A percentile compares a stretch with the other conserved stretches of the same genome.
Conservation (phyloP, 305 asterid species). For the Solanum hybrid region DNA sequence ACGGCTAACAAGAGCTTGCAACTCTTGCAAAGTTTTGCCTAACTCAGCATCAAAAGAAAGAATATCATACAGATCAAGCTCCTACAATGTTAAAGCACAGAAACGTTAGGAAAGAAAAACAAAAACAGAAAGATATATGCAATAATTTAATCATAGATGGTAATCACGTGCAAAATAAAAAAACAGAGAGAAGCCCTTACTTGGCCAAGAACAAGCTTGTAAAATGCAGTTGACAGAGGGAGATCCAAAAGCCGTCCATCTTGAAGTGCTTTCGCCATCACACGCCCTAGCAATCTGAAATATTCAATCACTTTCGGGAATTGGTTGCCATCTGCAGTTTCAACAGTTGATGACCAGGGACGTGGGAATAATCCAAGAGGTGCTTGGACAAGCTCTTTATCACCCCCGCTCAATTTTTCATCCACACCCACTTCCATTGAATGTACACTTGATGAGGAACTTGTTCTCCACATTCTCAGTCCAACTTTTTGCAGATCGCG, state of each 20-base stretch:
- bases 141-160: background rate
- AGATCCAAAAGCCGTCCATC: slow-evolving; percentile 97
- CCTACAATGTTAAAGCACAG: slow-evolving; percentile 39
- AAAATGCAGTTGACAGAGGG: slow-evolving; percentile 81
- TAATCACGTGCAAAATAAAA: background rate
- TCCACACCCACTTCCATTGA: slow-evolving; percentile 50
- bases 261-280: slow-evolving; percentile 97
- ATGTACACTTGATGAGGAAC: slow-evolving; percentile 30
- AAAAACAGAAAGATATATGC: background rate
- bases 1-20: slow-evolving; percentile 77
- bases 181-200: slow-evolving; percentile 29
- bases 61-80: slow-evolving; percentile 87
- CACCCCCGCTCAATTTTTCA: slow-evolving; percentile 17
- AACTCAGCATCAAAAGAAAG: slow-evolving; percentile 68
- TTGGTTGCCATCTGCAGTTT: slow-evolving; percentile 52
- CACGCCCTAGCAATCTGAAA: slow-evolving; percentile 82
- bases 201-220: slow-evolving; percentile 77
- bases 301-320: slow-evolving; percentile 61
- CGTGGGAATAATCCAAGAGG: slow-evolving; percentile 97
- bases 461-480: slow-evolving; percentile 82
- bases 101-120: background rate
- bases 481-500: slow-evolving; percentile 88
- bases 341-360: slow-evolving; percentile 76
- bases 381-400: slow-evolving; percentile 49
- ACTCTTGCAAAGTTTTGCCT: slow-evolving; percentile 80